Percentiles rank a stretch among this genome's conserved stretches.
Evolutionary conservation across 169 alveolate species (phyloP).

Genomic region (Plasmodium blacklocki): DNA sequence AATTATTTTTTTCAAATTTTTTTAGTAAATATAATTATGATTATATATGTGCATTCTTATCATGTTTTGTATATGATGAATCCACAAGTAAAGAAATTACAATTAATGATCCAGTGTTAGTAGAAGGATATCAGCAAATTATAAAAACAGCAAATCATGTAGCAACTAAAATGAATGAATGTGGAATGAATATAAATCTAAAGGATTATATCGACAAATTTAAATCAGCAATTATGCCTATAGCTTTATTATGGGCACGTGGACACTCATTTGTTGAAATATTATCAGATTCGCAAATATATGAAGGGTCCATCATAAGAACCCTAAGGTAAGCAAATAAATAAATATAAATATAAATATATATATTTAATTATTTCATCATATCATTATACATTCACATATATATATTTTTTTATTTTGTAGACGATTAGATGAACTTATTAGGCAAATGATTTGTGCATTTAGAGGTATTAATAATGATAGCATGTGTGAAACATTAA

Average conservation of each 20-base stretch:
- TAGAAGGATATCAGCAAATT: constrained; percentile 81
- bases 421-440: constrained; percentile 98
- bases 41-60: constrained; percentile 94
- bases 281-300: constrained; percentile 94
- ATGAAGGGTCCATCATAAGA: constrained; percentile 98
- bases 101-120: constrained; percentile 82
- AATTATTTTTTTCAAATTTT: constrained; percentile 93
- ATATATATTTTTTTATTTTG: constrained; percentile 5
- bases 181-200: constrained; percentile 89
- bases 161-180: constrained; percentile 90
- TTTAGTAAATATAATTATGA: constrained; percentile 94
- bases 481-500: constrained; percentile 93
- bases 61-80: constrained; percentile 96
- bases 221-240: constrained; percentile 95
- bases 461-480: constrained; percentile 96
- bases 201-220: constrained; percentile 92
- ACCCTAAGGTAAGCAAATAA: constrained; percentile 81
- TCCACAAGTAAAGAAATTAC: constrained; percentile 80
- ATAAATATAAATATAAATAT: background rate
- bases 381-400: background rate
- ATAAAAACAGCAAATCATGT: constrained; percentile 88
- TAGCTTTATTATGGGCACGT: constrained; percentile 96
- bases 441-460: constrained; percentile 97
- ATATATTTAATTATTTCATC: background rate
- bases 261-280: constrained; percentile 96